A percentile compares a stretch with the other conserved stretches of the same genome.
Conservation (phyloP, 805 yeast species). For the Candida boleticola region DNA sequence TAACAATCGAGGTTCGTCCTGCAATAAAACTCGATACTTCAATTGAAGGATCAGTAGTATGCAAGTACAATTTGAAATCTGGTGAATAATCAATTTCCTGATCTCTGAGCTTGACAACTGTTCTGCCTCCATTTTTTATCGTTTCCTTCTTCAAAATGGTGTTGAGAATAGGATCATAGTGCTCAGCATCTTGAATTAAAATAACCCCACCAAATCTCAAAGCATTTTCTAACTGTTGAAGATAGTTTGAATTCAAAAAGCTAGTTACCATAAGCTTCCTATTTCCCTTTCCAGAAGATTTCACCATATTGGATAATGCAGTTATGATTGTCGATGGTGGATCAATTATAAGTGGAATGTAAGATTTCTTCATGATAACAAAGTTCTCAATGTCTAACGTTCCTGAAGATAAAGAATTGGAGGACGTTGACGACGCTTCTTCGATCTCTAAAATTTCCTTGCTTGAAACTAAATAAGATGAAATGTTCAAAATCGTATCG, state of each 20-base stretch:
- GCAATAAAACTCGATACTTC: slow-evolving; percentile 52
- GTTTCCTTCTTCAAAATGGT: slow-evolving; percentile 62
- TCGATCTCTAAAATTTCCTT: slow-evolving; percentile 51
- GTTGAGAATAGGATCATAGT: slow-evolving; percentile 70
- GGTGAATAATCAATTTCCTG: slow-evolving; percentile 66
- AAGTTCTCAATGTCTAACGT: slow-evolving; percentile 68
- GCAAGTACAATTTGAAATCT: slow-evolving; percentile 57
- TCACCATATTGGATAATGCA: slow-evolving; percentile 26
- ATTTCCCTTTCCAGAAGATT: slow-evolving; percentile 8
- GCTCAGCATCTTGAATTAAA: slow-evolving; percentile 76
- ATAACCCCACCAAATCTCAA: slow-evolving; percentile 78
- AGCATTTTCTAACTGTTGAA: slow-evolving; percentile 73
- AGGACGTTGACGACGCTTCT: slow-evolving; percentile 16
- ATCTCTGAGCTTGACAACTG: slow-evolving; percentile 57
- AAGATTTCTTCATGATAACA: slow-evolving; percentile 42
- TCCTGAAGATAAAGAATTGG: neutral
- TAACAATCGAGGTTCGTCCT: slow-evolving; percentile 60
- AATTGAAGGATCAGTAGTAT: slow-evolving; percentile 56
- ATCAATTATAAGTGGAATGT: slow-evolving; percentile 65
- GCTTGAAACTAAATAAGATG: slow-evolving; percentile 38
- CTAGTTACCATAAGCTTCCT: slow-evolving; percentile 56
- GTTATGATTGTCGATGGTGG: slow-evolving; percentile 54
- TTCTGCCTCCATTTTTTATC: slow-evolving; percentile 66
- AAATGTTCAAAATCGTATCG: slow-evolving; percentile 31
- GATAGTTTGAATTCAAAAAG: slow-evolving; percentile 65